A percentile compares a stretch with the other conserved stretches of the same genome.
Evolutionary conservation across 768 basidiomycete genomes (phyloP).

Genomic region (Leccinum incarnatum): DNA sequence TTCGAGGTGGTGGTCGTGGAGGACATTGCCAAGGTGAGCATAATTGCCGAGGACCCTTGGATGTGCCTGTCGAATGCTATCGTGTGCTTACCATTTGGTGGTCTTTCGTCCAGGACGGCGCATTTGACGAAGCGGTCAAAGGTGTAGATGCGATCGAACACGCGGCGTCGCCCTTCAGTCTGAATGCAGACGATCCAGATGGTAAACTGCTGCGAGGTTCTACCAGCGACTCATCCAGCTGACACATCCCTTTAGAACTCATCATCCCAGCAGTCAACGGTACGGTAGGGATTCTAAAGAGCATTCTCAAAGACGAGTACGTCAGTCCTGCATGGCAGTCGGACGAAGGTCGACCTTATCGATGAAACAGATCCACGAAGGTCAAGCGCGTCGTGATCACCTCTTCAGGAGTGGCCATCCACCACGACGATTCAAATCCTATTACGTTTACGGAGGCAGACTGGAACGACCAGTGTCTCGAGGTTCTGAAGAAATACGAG

Average conservation of each 20-base stretch:
- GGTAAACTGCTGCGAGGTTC: conserved; percentile 14
- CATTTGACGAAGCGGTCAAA: too few species aligned
- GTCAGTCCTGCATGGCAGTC: neutral
- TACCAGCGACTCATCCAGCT: neutral
- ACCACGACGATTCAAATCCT: conserved; percentile 26
- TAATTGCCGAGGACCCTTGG: too few species aligned
- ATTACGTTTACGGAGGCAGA: conserved; percentile 41
- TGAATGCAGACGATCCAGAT: conserved; percentile 44
- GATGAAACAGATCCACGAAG: too few species aligned
- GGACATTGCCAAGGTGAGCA: conserved; percentile 45
- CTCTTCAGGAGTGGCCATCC: conserved; percentile 40
- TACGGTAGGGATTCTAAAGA: too few species aligned
- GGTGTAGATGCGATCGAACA: too few species aligned
- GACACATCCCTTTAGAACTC: too few species aligned
- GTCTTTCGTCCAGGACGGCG: too few species aligned
- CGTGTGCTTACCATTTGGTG: too few species aligned
- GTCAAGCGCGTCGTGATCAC: too few species aligned
- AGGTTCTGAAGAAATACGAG: conserved; percentile 42
- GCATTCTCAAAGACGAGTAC: too few species aligned
- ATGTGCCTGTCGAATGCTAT: conserved; percentile 29
- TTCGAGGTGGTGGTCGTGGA: conserved; percentile 66
- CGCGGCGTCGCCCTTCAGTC: conserved; percentile 30
- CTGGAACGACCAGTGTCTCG: conserved; percentile 39
- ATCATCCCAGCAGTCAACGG: too few species aligned
- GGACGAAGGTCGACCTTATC: neutral